These are phyloP conservation scores for Primulina huaijiensis DNA, from an alignment of 257 asterid genomes.

Conservation along the genomic window DNA sequence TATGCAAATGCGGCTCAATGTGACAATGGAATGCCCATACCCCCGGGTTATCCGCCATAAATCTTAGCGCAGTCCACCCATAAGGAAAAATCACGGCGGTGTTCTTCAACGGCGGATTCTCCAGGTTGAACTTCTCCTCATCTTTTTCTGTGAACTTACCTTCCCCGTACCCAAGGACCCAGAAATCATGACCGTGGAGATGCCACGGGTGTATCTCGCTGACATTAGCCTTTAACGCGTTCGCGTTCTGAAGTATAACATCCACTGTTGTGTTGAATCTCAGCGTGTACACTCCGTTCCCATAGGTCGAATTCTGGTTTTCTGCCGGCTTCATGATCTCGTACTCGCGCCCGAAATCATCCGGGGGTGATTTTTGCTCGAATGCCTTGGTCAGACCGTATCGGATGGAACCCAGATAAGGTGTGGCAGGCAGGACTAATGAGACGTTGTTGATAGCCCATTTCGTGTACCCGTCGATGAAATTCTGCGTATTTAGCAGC, in stretches of 20 bases:
- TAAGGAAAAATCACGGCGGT: constrained; percentile 62
- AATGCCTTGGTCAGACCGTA: constrained; percentile 39
- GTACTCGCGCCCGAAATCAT: constrained; percentile 31
- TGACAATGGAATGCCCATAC: constrained; percentile 39
- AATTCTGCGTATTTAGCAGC: constrained; percentile 65
- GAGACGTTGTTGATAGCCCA: constrained; percentile 88
- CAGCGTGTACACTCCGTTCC: constrained; percentile 58
- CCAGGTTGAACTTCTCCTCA: constrained; percentile 42
- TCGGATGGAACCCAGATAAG: constrained; percentile 61
- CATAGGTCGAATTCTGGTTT: constrained; percentile 53
- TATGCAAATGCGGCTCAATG: background rate
- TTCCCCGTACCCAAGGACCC: constrained; percentile 78
- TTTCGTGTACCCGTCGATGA: constrained; percentile 49
- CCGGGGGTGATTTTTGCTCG: constrained; percentile 43
- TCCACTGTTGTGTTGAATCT: constrained; percentile 56
- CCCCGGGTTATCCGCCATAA: constrained; percentile 75
- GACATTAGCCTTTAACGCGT: constrained; percentile 41
- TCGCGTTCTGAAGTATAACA: constrained; percentile 72
- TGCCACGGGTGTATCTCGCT: constrained; percentile 96
- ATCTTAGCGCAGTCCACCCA: constrained; percentile 87
- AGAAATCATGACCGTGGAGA: constrained; percentile 79
- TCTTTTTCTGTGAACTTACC: constrained; percentile 52
- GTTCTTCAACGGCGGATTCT: constrained; percentile 65
- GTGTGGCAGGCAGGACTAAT: constrained; percentile 56
- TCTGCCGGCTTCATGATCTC: constrained; percentile 49